Percentiles rank a stretch among this genome's conserved stretches.
Conservation (phyloP, 1,139 yeast species). For the Geotrichum fermentans region DNA sequence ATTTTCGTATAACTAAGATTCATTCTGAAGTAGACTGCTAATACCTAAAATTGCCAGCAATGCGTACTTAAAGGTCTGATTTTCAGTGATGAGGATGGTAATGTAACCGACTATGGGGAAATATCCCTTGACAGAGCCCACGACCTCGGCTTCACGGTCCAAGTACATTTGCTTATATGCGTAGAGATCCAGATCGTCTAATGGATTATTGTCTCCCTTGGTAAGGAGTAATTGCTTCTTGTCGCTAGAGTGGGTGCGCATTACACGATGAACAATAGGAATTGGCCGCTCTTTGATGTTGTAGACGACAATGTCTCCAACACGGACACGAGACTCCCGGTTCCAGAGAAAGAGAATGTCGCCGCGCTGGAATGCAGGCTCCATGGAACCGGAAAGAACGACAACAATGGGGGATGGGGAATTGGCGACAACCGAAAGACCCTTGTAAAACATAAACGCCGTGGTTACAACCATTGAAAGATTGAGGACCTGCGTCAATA, state of each 20-base stretch:
- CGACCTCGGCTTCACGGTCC: constrained; percentile 68
- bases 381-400: constrained; percentile 97
- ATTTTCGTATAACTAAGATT: constrained; percentile 22
- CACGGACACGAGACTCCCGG: constrained; percentile 58
- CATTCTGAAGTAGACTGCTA: constrained; percentile 36
- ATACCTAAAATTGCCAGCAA: constrained; percentile 65
- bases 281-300: constrained; percentile 74
- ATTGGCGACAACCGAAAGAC: constrained; percentile 69
- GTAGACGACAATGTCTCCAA: constrained; percentile 97
- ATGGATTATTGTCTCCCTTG: constrained; percentile 93
- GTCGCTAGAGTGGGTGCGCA: constrained; percentile 62
- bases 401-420: constrained; percentile 94
- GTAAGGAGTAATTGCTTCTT: constrained; percentile 73
- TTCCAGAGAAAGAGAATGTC: constrained; percentile 91
- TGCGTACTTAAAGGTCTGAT: constrained; percentile 66
- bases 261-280: constrained; percentile 93
- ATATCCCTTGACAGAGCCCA: constrained; percentile 88
- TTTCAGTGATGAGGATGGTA: constrained; percentile 89
- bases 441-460: constrained; percentile 90
- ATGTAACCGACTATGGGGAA: constrained; percentile 89
- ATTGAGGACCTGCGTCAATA: constrained; percentile 54
- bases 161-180: constrained; percentile 72
- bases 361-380: constrained; percentile 98
- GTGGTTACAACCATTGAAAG: constrained; percentile 77
- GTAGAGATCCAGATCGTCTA: constrained; percentile 83